These are phyloP conservation scores for Physaria fendleri DNA, from an alignment of 345 rosid genomes.

Conservation along the genomic window DNA sequence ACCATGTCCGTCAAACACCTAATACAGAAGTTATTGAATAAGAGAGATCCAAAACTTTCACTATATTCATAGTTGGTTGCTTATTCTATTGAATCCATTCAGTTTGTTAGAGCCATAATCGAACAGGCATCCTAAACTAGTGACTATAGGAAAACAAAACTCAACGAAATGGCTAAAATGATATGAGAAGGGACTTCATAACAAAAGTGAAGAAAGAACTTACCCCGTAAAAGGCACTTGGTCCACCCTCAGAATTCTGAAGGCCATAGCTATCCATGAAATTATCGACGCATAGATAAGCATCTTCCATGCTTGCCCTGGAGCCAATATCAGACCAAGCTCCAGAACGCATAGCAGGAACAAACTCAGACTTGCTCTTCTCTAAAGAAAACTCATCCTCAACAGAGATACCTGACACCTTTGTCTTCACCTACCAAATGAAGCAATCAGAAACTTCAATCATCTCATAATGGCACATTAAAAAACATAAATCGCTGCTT, in stretches of 20 bases:
- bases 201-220: background rate
- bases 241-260: slow-evolving; percentile 34
- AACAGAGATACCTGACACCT: slow-evolving; percentile 35
- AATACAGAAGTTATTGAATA: background rate
- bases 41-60: background rate
- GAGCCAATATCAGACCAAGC: slow-evolving; percentile 73
- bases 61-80: background rate
- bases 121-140: too few species aligned
- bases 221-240: slow-evolving; percentile 90
- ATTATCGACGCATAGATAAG: slow-evolving; percentile 53
- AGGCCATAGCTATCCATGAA: slow-evolving; percentile 48
- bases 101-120: too few species aligned
- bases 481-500: background rate
- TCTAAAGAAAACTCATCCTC: slow-evolving; percentile 35
- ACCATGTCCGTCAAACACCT: slow-evolving; percentile 89
- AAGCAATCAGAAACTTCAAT: slow-evolving; percentile 23
- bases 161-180: too few species aligned
- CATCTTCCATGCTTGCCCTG: slow-evolving; percentile 85
- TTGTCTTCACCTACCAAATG: slow-evolving; percentile 52
- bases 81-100: too few species aligned
- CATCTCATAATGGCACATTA: background rate
- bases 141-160: too few species aligned
- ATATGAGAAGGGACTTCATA: too few species aligned
- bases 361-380: slow-evolving; percentile 38
- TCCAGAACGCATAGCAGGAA: slow-evolving; percentile 71